Evolutionary conservation across 495 filamentous ascomycete genomes (phyloP), one percentile per base, ranked within the genome.

Genomic region (Penicillium psychrofluorescens): DNA sequence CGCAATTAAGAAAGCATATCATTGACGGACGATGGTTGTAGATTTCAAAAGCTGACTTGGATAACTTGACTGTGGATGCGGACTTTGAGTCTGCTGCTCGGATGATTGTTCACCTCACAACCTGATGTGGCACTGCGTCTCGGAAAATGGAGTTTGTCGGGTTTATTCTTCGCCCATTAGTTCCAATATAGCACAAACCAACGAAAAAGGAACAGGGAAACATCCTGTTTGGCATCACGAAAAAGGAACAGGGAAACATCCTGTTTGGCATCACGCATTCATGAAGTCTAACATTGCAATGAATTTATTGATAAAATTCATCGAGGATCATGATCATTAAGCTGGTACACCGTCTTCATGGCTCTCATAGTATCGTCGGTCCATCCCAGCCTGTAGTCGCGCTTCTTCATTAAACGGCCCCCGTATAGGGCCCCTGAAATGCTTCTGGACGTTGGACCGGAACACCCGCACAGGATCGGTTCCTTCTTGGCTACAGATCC

Each of bases 321-420:
- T 22, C 22, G 1, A 22, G 6, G 22, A 0, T 22, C 22, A 22
- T 22, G 22, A 22, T 22, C 2, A 22, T 22, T 22, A 22, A 22
- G 22, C 4, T 22, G 22, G 22, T 0, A 22, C 22, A 22, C 22
- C 22, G 22, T 22, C 22, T 4, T 22, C 22, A 22, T 22, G 22
- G 22, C 22, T 4, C 22, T 67, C 66, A 28, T 77, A 77, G 45
- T 74, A 77, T 6, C 66, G 62, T 28, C 51, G 50, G 38, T 75
- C 70, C 71, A 77, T 67, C 3, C 73, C 73, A 11, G 73, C 73
- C 43, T 72, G 65, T 38, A 63, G 48, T 32, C 73, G 59, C 6
- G 71, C 73, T 35, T 75, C 73, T 6, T 63, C 52, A 36, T 77
- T 77, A 34, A 77, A 77, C 2, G 73, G 73, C 6, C 71, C 72